Conservation (phyloP, 345 rosid genomes). For the Bruguiera sexangula region DNA sequence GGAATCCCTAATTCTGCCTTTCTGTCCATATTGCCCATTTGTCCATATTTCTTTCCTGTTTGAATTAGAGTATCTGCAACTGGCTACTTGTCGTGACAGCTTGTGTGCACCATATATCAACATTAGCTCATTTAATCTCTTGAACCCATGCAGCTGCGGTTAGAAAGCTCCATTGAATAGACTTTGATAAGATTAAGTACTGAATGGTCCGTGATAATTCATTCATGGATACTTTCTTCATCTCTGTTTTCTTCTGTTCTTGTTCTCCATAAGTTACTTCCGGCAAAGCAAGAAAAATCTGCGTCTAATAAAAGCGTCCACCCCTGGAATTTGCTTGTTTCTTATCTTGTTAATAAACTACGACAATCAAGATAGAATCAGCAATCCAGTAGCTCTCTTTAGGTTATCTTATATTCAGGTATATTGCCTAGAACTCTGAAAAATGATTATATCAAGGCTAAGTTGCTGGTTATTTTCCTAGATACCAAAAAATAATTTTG, state of each 20-base stretch:
- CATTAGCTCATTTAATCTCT: slow-evolving; percentile 29
- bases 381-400: too few species aligned
- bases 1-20: slow-evolving; percentile 22
- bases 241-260: background rate
- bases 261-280: too few species aligned
- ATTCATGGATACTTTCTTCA: background rate
- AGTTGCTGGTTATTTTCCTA: too few species aligned
- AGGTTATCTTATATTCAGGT: too few species aligned
- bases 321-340: too few species aligned
- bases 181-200: slow-evolving; percentile 25
- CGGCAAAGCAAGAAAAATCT: too few species aligned
- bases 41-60: slow-evolving; percentile 25
- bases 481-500: too few species aligned
- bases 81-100: slow-evolving; percentile 38
- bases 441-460: too few species aligned
- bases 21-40: slow-evolving; percentile 17
- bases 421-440: too few species aligned
- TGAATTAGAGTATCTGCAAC: slow-evolving; percentile 29
- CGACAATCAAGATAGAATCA: too few species aligned
- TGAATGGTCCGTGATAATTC: slow-evolving; percentile 9
- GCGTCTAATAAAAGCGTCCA: too few species aligned
- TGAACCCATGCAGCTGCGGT: slow-evolving; percentile 28
- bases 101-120: slow-evolving; percentile 40
- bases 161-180: slow-evolving; percentile 16
- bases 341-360: too few species aligned